These are phyloP conservation scores for Syzygium jambos DNA, from an alignment of 345 rosid species.

Conservation along the genomic window DNA sequence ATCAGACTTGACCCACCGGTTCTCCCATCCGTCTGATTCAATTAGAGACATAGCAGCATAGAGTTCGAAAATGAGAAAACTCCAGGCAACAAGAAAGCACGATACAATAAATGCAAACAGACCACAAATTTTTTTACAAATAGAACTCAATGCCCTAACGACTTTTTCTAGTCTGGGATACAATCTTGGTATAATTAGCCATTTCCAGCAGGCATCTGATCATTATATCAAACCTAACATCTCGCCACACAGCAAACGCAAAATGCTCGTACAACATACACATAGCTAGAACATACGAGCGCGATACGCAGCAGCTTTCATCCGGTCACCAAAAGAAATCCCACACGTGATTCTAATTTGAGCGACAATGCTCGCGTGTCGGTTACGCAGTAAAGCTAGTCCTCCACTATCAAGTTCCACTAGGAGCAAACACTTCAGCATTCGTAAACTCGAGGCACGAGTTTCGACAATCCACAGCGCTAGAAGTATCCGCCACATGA, in stretches of 20 bases:
- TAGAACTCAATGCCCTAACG: not conserved
- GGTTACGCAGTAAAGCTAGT: not conserved
- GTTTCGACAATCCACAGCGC: not conserved
- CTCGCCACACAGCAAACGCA: not conserved
- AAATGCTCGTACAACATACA: not conserved
- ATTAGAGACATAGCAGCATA: not conserved
- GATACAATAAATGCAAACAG: not conserved
- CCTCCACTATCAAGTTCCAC: not conserved
- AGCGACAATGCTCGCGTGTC: not conserved
- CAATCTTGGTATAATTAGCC: not conserved
- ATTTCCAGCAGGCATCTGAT: not conserved
- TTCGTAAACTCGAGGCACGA: not conserved
- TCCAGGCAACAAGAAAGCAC: not conserved
- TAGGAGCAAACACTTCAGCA: not conserved
- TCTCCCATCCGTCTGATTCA: slow-evolving; percentile 87
- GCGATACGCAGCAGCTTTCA: not conserved
- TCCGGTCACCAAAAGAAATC: not conserved
- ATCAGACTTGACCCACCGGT: slow-evolving; percentile 77
- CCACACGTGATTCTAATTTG: not conserved
- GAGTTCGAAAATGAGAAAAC: not conserved
- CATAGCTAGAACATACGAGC: not conserved
- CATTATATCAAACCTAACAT: not conserved
- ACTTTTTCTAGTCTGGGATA: not conserved
- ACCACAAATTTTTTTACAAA: not conserved
- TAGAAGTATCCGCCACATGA: not conserved